Conservation (phyloP, 2,329 filamentous ascomycete genomes). For the Pseudodiploospora longispora region DNA sequence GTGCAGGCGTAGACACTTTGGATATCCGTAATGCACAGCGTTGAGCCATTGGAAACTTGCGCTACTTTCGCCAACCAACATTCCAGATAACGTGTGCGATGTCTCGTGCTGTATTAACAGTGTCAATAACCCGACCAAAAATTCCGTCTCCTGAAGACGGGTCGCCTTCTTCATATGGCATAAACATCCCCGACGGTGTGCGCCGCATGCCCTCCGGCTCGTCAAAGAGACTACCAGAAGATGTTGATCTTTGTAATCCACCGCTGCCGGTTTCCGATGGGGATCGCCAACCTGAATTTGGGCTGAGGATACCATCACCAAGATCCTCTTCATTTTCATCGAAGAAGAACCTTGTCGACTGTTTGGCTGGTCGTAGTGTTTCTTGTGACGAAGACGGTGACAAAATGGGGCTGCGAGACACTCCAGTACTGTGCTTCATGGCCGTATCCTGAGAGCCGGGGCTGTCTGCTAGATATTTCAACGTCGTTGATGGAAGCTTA, state of each 20-base stretch:
- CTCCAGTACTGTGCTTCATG: constrained; percentile 49
- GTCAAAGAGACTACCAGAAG: constrained; percentile 39
- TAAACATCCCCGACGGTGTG: constrained; percentile 82
- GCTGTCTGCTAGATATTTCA: constrained; percentile 75
- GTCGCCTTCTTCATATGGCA: constrained; percentile 75
- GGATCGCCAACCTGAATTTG: constrained; percentile 25
- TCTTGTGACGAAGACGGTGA: constrained; percentile 77
- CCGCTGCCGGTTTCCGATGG: constrained; percentile 15
- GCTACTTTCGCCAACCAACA: constrained; percentile 54
- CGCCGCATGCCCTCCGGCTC: constrained; percentile 60
- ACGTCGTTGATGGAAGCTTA: constrained; percentile 76
- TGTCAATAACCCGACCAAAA: constrained; percentile 74
- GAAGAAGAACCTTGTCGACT: constrained; percentile 55
- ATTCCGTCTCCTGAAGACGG: constrained; percentile 52
- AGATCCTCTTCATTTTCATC: constrained; percentile 52
- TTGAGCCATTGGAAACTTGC: constrained; percentile 2
- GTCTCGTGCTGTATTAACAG: constrained; percentile 63
- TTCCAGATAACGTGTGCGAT: constrained; percentile 68
- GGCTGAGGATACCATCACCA: constrained; percentile 22
- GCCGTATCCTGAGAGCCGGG: constrained; percentile 56
- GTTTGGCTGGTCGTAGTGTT: constrained; percentile 64
- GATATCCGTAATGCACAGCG: too few species aligned
- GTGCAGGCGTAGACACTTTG: too few species aligned
- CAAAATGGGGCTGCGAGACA: constrained; percentile 41
- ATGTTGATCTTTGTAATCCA: constrained; percentile 39